These are phyloP conservation scores for Oryza brachyantha DNA, from an alignment of 176 grass and related monocot species.

Conservation along the genomic window DNA sequence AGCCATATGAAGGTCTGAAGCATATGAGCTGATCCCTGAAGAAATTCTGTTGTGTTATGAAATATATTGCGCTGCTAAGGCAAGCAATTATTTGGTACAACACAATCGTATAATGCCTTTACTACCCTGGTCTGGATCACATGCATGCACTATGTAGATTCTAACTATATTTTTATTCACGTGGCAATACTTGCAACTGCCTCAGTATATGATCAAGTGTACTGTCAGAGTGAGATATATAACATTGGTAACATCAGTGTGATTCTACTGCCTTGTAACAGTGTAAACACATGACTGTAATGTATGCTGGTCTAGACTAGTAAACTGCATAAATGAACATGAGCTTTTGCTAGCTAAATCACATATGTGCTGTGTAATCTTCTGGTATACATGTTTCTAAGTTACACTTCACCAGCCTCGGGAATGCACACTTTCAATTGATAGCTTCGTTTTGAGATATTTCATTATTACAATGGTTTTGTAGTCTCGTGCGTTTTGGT, in stretches of 20 bases:
- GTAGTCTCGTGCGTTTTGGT: not conserved
- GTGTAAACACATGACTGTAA: not conserved
- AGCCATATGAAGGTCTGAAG: slow-evolving; percentile 6
- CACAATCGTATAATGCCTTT: slow-evolving; percentile 14
- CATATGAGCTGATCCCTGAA: slow-evolving; percentile 3
- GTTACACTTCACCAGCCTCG: not conserved
- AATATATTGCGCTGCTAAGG: not conserved
- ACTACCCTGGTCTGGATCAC: slow-evolving; percentile 4
- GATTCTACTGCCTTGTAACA: slow-evolving; percentile 1
- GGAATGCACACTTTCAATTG: not conserved
- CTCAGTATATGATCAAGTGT: slow-evolving; percentile 7
- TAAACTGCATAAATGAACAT: slow-evolving; percentile 1
- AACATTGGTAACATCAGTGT: not conserved
- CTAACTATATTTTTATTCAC: slow-evolving; percentile 24
- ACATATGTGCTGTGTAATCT: not conserved
- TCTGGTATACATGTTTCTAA: slow-evolving; percentile 4
- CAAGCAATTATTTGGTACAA: slow-evolving; percentile 4
- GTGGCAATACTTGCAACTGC: not conserved
- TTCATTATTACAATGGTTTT: not conserved
- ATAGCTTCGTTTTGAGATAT: not conserved
- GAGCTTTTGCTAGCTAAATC: slow-evolving; percentile 23
- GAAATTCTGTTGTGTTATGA: not conserved
- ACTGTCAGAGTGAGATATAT: slow-evolving; percentile 21
- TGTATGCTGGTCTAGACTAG: slow-evolving; percentile 8
- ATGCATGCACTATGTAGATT: not conserved